Percentiles rank a stretch among this genome's conserved stretches.
Conservation (phyloP, 805 yeast species). For the Zygoascus biomembranicola region DNA sequence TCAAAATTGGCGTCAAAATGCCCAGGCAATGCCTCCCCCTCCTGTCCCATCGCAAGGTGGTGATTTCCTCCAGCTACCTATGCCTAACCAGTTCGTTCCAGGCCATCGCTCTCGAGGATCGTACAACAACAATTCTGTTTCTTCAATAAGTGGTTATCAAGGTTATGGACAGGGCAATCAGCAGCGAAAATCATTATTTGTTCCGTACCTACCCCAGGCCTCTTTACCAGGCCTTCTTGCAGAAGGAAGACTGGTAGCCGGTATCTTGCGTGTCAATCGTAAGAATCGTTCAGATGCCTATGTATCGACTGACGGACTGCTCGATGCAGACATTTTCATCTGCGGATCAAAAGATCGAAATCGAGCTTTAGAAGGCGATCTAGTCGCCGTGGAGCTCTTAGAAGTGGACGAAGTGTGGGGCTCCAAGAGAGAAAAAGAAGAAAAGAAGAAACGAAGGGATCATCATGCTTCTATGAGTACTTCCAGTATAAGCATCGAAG, state of each 20-base stretch:
- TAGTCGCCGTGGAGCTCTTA: conserved; percentile 89
- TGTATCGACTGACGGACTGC: conserved; percentile 91
- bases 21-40: conserved; percentile 3
- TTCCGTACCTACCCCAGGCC: conserved; percentile 92
- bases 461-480: conserved; percentile 29
- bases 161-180: conserved; percentile 23
- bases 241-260: conserved; percentile 89
- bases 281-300: conserved; percentile 97
- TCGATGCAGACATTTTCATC: conserved; percentile 94
- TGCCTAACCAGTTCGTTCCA: conserved; percentile 44
- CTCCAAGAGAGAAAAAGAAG: conserved; percentile 92
- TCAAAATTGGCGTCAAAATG: conserved; percentile 20
- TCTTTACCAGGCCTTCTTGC: conserved; percentile 80
- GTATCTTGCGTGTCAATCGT: conserved; percentile 87
- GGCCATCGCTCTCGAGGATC: conserved; percentile 77
- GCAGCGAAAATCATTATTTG: conserved; percentile 62
- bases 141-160: conserved; percentile 33
- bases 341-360: conserved; percentile 98
- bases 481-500: conserved; percentile 9
- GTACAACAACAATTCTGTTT: conserved; percentile 39
- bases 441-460: conserved; percentile 81
- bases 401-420: conserved; percentile 98
- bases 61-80: conserved; percentile 5
- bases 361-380: conserved; percentile 93
- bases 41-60: conserved; percentile 1